Evolutionary conservation across 306 rosid genomes (phyloP), one percentile per base, ranked within the genome.

Genomic region (Medicago ruthenica): DNA sequence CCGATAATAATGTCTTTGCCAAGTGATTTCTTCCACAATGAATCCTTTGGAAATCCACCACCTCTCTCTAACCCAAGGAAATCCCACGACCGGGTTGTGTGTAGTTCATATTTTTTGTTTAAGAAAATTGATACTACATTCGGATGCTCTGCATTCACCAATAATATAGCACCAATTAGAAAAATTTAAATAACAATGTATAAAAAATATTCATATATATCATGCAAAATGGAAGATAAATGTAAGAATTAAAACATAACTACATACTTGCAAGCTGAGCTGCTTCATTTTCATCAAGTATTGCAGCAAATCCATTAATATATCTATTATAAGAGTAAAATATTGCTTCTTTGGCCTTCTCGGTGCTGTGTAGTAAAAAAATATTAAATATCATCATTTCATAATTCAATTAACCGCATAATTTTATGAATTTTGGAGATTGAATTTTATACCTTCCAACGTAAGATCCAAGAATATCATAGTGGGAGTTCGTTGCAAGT

Each of bases 231-330:
- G 2, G 2, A 65, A 40, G 7, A 67, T 12, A 57, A 72, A 53
- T 18, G 4, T 21, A 36, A 53, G 10, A 10, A 65, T 65, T 40
- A 16, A 51, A 57, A 61, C 17, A 13, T 22, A 70, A 53, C 16
- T 57, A 50, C 78, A 74, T 71, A 92, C 98, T 83, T 51, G 85
- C 82, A 69, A 90, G 59, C 15, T 24, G 58, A 0, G 60, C 69
- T 6, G 88, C 96, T 68, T 85, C 87, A 53, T 86, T 72, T 6
- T 90, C 93, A 1, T 88, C 86, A 16, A 93, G 87, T 9, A 85
- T n/a, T 18, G 96, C 98, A 9, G 98, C 98, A 68, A 93, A 93
- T 3, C 95, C 98, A 67, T 93, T 93, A 17, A 93, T 86, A 13
- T 82, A 5, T 67, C 62, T 80, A 9, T 45, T 86, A 20, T 93